Evolutionary conservation across 2,329 filamentous ascomycete species (phyloP), one percentile per base, ranked within the genome.

Genomic region (Penicillium sp.): DNA sequence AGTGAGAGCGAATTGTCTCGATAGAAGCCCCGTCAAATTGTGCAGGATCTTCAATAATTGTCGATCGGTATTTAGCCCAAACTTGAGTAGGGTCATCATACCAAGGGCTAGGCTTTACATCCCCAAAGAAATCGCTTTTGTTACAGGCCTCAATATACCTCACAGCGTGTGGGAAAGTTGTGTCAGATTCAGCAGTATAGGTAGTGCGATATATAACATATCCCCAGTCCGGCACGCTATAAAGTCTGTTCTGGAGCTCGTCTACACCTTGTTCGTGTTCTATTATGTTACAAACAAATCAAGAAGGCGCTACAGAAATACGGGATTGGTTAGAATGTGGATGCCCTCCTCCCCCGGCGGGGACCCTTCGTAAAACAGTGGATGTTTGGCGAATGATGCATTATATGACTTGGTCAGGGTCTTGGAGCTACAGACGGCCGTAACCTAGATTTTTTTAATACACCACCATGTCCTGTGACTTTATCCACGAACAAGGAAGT

Each of bases 181-280:
- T 33, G 27, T 55, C 41, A 2, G 55, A 48, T 42, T 57, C 43
- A 28, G 52, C 24, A 35, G 49, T 48, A 47, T 50, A 57, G 47
- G 49, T 57, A n/a, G 55, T 55, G 28, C 53, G 53, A 47, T 55
- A 57, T 30, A 57, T 55, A 25, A 47, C 44, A 25, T 53, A 57
- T 46, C 50, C 55, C 55, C 52, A 57, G 47, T 53, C n/a, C 10
- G n/a, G 33, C 33, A 16, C 5, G 33, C 14, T 14, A 7, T 18
- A 9, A 20, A 36, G 33, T 36, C 33, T 36, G 33, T 36, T 36
- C n/a, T 36, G 10, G 8, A 36, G 18, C 33, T 36, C 33, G 28
- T 30, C 13, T 10, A 30, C 13, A 13, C 28, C n/a, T n/a, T n/a
- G n/a, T n/a, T n/a, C n/a, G n/a, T n/a, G n/a, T n/a, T n/a, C n/a